phyloP scores from a whole-genome alignment of 495 filamentous ascomycete species.

The Penicillium paxilli region DNA sequence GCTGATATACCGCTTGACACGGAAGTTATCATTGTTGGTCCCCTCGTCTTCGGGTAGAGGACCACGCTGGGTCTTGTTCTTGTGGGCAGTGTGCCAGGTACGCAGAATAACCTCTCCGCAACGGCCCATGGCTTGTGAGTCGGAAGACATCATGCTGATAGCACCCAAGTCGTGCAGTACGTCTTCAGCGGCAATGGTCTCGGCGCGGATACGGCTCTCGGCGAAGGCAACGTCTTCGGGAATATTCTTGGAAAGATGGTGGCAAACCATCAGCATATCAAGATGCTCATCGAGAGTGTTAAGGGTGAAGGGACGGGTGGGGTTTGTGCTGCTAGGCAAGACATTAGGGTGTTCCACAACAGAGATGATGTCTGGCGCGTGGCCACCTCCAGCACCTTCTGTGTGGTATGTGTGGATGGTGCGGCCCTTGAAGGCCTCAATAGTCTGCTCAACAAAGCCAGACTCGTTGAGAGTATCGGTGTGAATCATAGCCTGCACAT shows the following conservation, averaged over 20 bases:
- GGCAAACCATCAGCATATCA: constrained; percentile 99
- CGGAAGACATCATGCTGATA: constrained; percentile 97
- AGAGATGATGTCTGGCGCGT: constrained; percentile 95
- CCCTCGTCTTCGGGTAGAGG: constrained; percentile 73
- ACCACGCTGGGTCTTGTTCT: constrained; percentile 92
- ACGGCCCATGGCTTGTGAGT: constrained; percentile 97
- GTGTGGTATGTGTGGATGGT: constrained; percentile 99
- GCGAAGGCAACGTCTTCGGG: constrained; percentile 96
- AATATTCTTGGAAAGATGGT: constrained; percentile 88
- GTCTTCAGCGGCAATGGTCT: constrained; percentile 97
- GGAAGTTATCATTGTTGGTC: constrained; percentile 85
- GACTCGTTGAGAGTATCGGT: constrained; percentile 98
- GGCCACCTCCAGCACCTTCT: constrained; percentile 93
- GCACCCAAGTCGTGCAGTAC: constrained; percentile 95
- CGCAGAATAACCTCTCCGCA: constrained; percentile 93
- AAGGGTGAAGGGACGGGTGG: constrained; percentile 85
- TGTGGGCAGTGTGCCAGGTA: constrained; percentile 98
- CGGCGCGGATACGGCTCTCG: constrained; percentile 89
- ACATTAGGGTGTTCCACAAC: constrained; percentile 94
- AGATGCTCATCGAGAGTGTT: constrained; percentile 98
- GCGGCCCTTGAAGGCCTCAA: constrained; percentile 81
- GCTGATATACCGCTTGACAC: constrained; percentile 90
- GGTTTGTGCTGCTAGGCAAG: constrained; percentile 88
- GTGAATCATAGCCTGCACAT: constrained; percentile 95
- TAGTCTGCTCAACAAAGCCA: constrained; percentile 93